phyloP scores from a whole-genome alignment of 1,139 yeast species.

The Taphrina flavorubra region DNA sequence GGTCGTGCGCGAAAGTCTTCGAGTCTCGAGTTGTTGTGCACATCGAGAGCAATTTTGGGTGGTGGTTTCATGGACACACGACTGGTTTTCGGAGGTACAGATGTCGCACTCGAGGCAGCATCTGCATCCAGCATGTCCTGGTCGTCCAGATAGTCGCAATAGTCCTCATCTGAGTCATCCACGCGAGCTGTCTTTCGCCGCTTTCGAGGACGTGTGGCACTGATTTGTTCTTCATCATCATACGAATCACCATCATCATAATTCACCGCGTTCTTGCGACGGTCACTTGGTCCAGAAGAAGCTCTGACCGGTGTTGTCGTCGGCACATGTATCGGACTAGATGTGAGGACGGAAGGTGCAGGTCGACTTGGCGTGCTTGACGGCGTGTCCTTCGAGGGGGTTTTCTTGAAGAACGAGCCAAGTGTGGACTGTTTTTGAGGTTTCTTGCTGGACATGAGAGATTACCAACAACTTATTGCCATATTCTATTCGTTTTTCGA shows the following conservation, averaged over 20 bases:
- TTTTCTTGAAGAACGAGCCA: slow-evolving; percentile 37
- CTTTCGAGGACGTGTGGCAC: slow-evolving; percentile 28
- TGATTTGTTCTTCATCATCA: slow-evolving; percentile 14
- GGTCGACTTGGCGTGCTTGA: slow-evolving; percentile 19
- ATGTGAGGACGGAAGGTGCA: slow-evolving; percentile 1
- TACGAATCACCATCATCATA: background rate
- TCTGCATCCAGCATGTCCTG: slow-evolving; percentile 25
- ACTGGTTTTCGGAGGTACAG: background rate
- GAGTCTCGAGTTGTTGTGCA: slow-evolving; percentile 1
- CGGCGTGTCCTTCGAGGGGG: slow-evolving; percentile 31
- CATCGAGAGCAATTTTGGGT: slow-evolving; percentile 5
- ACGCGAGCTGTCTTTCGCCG: slow-evolving; percentile 32
- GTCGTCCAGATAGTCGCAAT: slow-evolving; percentile 26
- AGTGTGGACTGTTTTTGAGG: slow-evolving; percentile 30
- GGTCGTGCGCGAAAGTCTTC: slow-evolving; percentile 5
- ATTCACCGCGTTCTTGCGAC: background rate
- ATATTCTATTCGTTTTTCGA: no score
- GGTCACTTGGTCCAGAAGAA: background rate
- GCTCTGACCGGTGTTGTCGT: slow-evolving; percentile 14
- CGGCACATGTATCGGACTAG: background rate
- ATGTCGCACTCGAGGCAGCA: background rate
- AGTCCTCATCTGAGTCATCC: slow-evolving; percentile 35
- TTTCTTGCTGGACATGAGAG: slow-evolving; percentile 20
- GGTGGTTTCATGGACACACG: background rate
- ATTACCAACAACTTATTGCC: background rate